These are phyloP conservation scores for Tolypocladium ophioglossoides DNA, from an alignment of 2,329 filamentous ascomycete species.

Conservation along the genomic window DNA sequence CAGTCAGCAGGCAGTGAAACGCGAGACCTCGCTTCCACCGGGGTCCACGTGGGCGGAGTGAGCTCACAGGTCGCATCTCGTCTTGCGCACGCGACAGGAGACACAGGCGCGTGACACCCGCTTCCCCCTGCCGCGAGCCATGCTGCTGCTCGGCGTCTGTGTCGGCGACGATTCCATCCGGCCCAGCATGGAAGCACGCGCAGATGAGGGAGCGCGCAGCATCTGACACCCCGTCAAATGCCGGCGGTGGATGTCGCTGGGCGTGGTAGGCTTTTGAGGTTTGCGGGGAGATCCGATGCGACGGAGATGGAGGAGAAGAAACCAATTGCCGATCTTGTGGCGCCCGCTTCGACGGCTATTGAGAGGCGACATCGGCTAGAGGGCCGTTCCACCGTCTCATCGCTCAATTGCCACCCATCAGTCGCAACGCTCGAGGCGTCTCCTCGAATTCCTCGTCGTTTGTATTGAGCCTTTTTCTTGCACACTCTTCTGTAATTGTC, in stretches of 20 bases:
- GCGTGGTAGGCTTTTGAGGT: conserved; percentile 1
- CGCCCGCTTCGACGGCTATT: background rate
- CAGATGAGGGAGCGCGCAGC: no score
- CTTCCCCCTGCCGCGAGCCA: conserved; percentile 12
- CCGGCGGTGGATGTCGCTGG: background rate
- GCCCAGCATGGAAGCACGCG: background rate
- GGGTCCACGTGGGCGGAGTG: background rate
- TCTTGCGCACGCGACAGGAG: conserved; percentile 20
- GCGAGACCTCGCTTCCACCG: background rate
- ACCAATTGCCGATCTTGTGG: background rate
- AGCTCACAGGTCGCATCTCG: conserved; percentile 21
- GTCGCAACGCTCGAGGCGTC: background rate
- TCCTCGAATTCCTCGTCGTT: background rate
- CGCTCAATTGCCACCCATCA: background rate
- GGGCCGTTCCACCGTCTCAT: background rate
- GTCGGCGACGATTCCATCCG: conserved; percentile 5
- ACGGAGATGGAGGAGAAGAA: background rate
- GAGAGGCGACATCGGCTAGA: background rate
- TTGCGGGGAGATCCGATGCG: background rate
- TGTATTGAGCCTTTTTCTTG: background rate
- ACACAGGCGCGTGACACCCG: conserved; percentile 20
- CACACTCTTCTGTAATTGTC: background rate
- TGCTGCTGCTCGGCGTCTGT: conserved; percentile 8
- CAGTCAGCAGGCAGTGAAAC: background rate
- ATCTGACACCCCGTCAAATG: background rate